Conservation (phyloP, 2,329 filamentous ascomycete species). For the Talaromyces sp. region DNA sequence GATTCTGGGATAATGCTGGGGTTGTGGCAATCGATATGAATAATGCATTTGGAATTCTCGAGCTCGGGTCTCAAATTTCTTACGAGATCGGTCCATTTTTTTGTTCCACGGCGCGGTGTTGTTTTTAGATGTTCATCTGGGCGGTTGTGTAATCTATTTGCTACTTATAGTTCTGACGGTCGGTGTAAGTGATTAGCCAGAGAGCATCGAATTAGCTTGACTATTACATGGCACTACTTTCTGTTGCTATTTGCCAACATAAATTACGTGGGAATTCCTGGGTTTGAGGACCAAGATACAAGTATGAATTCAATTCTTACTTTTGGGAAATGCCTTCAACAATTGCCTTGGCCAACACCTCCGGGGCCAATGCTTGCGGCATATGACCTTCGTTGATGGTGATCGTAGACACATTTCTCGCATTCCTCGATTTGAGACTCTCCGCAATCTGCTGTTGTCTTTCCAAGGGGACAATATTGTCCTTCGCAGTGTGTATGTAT, state of each 20-base stretch:
- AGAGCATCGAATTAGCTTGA: background rate
- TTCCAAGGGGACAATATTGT: conserved; percentile 26
- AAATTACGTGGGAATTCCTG: too few species aligned
- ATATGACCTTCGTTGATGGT: conserved; percentile 30
- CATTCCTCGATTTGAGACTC: conserved; percentile 29
- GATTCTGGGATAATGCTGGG: conserved; percentile 57
- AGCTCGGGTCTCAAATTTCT: background rate
- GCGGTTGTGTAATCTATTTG: background rate
- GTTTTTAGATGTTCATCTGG: background rate
- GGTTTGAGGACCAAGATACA: too few species aligned
- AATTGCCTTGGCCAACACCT: conserved; percentile 22
- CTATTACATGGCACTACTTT: background rate
- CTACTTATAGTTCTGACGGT: background rate
- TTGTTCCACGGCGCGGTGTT: background rate
- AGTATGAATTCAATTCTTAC: background rate
- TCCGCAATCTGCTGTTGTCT: conserved; percentile 30
- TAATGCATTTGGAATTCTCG: background rate
- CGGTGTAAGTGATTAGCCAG: background rate
- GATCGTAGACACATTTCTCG: conserved; percentile 33
- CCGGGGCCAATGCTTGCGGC: conserved; percentile 23
- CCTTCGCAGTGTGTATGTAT: conserved; percentile 31
- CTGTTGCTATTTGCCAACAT: too few species aligned
- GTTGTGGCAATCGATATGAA: background rate
- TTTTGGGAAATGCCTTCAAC: conserved; percentile 4
- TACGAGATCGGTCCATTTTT: background rate